Evolutionary conservation across 208 protist genomes (phyloP), one percentile per base, ranked within the genome.

Genomic region (Leishmania amazonensis): DNA sequence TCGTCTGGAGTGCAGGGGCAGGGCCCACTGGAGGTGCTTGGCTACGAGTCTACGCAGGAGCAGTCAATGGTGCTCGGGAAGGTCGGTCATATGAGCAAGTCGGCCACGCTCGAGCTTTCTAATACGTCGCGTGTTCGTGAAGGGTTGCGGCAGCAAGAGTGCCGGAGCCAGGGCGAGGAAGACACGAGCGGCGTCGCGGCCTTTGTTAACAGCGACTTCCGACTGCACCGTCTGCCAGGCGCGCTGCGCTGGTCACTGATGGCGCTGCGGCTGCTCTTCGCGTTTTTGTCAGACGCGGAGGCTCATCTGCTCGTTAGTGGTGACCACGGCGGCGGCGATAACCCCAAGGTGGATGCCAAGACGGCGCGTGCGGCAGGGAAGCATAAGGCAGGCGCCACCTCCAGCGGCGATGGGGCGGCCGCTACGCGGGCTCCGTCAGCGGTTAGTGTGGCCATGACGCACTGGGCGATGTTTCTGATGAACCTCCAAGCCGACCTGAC

Each of bases 21-120:
- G 53, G 83, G 83, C 24, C 83, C 83, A 53, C 58, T 85, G 24
- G 54, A 85, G 83, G 83, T 85, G 78, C 83, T 85, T 49, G 83
- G 80, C 74, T 85, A 85, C 78, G 78, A 79, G 64, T 85, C 83
- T 19, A 49, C 83, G 64, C 83, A 85, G 62, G 83, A 85, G 78
- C 83, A 80, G 49, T 80, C 76, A 21, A 75, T 78, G 51, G 75
- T 85, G 42, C 73, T 85, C 74, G 72, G 51, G 64, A 85, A 38
- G 31, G 83, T 85, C 31, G 60, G 53, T 54, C 83, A 71, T 7
- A 57, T 85, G 31, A 21, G 53, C 65, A 67, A 57, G 21, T 81
- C 77, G 9, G 57, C 62, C 42, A 76, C 58, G 47, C 80, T 85
- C 49, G 83, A 85, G 38, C n/a, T 80, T 24, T 67, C 65, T 1